Percentiles rank a stretch among this genome's conserved stretches.
These are phyloP conservation scores for Termitomyces sp. DNA, from an alignment of 768 basidiomycete genomes.

Conservation along the genomic window DNA sequence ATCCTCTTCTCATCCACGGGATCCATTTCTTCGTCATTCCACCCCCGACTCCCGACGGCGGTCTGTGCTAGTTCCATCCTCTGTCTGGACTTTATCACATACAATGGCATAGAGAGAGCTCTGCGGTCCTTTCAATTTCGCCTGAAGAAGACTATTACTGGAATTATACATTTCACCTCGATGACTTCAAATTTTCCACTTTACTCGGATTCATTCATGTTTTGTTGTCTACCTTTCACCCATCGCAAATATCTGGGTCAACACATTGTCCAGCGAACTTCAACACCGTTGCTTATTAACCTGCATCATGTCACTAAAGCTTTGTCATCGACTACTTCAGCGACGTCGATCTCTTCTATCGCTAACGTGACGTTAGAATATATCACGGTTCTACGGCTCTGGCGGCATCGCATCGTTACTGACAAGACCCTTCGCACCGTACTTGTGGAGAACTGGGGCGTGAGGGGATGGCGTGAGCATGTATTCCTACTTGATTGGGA, in stretches of 20 bases:
- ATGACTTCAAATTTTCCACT: slow-evolving; percentile 31
- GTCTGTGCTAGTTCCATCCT: background rate
- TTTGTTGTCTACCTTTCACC: slow-evolving; percentile 44
- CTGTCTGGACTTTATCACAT: slow-evolving; percentile 18
- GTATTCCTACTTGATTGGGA: slow-evolving; percentile 50
- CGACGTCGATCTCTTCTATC: slow-evolving; percentile 29
- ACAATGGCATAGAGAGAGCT: slow-evolving; percentile 18
- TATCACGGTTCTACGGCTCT: slow-evolving; percentile 19
- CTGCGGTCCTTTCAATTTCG: slow-evolving; percentile 20
- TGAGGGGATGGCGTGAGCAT: slow-evolving; percentile 41
- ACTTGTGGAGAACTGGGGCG: slow-evolving; percentile 28
- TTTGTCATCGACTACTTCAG: slow-evolving; percentile 24
- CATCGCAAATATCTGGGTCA: slow-evolving; percentile 20
- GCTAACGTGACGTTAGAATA: slow-evolving; percentile 37
- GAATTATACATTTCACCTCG: slow-evolving; percentile 31
- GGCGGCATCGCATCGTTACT: slow-evolving; percentile 23
- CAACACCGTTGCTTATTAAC: slow-evolving; percentile 34
- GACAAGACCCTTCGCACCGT: slow-evolving; percentile 22
- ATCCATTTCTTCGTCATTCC: background rate
- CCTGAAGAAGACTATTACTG: slow-evolving; percentile 13
- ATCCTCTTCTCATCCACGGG: background rate
- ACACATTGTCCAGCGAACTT: slow-evolving; percentile 20
- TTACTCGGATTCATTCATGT: slow-evolving; percentile 32
- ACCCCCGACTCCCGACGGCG: background rate
- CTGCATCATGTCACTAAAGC: slow-evolving; percentile 35